Evolutionary conservation across 805 yeast genomes (phyloP).

Genomic region (Helenozyma baotianmanensis): DNA sequence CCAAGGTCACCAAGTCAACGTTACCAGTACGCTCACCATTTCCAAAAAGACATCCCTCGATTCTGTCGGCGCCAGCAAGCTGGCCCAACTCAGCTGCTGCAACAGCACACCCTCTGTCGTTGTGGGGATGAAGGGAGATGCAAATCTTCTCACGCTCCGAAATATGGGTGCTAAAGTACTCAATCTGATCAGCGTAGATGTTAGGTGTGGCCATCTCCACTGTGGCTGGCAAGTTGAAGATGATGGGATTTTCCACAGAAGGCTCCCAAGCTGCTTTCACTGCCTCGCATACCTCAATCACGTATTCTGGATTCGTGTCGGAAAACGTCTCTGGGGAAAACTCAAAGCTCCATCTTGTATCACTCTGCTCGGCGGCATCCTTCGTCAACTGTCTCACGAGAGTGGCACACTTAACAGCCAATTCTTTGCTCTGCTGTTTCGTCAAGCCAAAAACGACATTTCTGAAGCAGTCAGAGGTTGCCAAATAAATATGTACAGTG

Average conservation of each 20-base stretch:
- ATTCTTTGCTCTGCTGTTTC: constrained; percentile 51
- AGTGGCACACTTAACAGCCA: constrained; percentile 60
- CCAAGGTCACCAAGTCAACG: constrained; percentile 76
- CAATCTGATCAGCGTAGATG: constrained; percentile 80
- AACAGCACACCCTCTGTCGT: constrained; percentile 85
- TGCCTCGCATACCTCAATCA: constrained; percentile 64
- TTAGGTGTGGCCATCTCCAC: constrained; percentile 81
- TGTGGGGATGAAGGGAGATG: constrained; percentile 77
- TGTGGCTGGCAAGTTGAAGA: constrained; percentile 81
- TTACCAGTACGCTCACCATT: constrained; percentile 88
- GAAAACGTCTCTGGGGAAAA: constrained; percentile 79
- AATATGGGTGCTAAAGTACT: constrained; percentile 60
- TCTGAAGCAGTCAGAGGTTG: constrained; percentile 71
- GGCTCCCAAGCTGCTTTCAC: constrained; percentile 77
- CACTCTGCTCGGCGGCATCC: constrained; percentile 50
- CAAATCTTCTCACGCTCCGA: constrained; percentile 65
- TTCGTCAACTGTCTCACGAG: constrained; percentile 65
- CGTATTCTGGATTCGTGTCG: constrained; percentile 63
- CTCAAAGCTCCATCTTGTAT: constrained; percentile 69
- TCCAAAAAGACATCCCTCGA: constrained; percentile 81
- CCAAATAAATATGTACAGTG: constrained; percentile 70
- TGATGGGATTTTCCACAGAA: constrained; percentile 57
- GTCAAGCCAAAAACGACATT: constrained; percentile 65
- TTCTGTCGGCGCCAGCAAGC: constrained; percentile 83
- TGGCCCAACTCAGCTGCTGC: constrained; percentile 83